phyloP scores from a whole-genome alignment of 2,329 filamentous ascomycete genomes.

The Penicillium sp. region DNA sequence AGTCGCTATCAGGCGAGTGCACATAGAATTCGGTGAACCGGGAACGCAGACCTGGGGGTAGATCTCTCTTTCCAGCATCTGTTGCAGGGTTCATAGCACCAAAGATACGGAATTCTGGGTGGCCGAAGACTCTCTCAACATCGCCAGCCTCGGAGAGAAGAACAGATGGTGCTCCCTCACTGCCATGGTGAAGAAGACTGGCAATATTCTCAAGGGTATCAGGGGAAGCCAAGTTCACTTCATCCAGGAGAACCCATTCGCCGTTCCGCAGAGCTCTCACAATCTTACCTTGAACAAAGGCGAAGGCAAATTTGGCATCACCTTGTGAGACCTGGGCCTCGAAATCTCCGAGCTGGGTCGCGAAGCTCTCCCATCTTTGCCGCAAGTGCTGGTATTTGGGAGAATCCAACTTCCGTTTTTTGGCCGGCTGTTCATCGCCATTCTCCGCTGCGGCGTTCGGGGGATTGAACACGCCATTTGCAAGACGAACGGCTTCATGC shows the following conservation, averaged over 20 bases:
- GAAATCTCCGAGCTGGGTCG: constrained; percentile 70
- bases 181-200: constrained; percentile 74
- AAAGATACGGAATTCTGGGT: constrained; percentile 92
- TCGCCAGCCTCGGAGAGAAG: constrained; percentile 90
- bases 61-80: constrained; percentile 91
- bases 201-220: constrained; percentile 93
- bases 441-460: constrained; percentile 39
- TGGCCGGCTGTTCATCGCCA: constrained; percentile 60
- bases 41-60: constrained; percentile 82
- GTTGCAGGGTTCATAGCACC: constrained; percentile 99
- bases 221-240: constrained; percentile 92
- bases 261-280: constrained; percentile 94
- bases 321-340: constrained; percentile 70
- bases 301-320: constrained; percentile 83
- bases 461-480: constrained; percentile 65
- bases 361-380: constrained; percentile 78
- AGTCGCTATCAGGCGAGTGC: constrained; percentile 79
- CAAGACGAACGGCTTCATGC: constrained; percentile 86
- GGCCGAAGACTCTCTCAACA: constrained; percentile 82
- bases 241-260: constrained; percentile 94
- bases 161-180: constrained; percentile 71
- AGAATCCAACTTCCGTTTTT: constrained; percentile 64
- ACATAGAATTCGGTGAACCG: constrained; percentile 97
- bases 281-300: constrained; percentile 93
- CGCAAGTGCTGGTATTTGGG: constrained; percentile 55